Evolutionary conservation across 345 rosid species (phyloP), one percentile per base, ranked within the genome.

Genomic region (Barbarea vulgaris): DNA sequence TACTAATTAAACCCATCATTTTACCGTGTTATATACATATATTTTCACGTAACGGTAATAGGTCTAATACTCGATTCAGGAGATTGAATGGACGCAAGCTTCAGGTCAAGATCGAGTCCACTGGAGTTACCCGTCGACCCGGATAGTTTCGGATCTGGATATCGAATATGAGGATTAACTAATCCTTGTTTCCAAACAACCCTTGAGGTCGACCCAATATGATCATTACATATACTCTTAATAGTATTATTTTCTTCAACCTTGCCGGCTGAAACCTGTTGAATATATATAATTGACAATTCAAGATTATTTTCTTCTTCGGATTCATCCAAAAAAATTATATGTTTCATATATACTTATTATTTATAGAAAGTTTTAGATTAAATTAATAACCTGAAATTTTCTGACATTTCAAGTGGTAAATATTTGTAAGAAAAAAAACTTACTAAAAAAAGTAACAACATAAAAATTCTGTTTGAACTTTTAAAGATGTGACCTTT

Each of bases 81-180:
- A 70, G 80, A 46, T 24, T 70, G 76, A 70, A 64, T 69, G 13
- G 72, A 70, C 22, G 72, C 67, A 64, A 77, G 76, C 76, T 70
- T 77, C 37, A 77, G 62, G 25, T 77, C 80, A 70, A 77, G 80
- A 70, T 77, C 80, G 46, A 64, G 67, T 56, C 67, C 80, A 55
- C 67, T 60, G 15, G 58, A 47, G 27, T 56, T 64, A 64, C 39
- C 62, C 67, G n/a, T 41, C 46, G 76, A 37, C 72, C 33, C 72
- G 47, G 67, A 33, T 48, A 53, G 24, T 9, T 36, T 53, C 8
- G 67, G 72, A 28, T 57, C 54, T 15, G 34, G n/a, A 64, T 64
- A 55, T 47, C 37, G 22, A 27, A 36, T 54, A 34, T 19, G 28
- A 28, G 72, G 54, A 36, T 21, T 46, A 28, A 28, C 9, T 56